These are phyloP conservation scores for Solanum pimpinellifolium DNA, from an alignment of 257 asterid genomes.

Conservation along the genomic window DNA sequence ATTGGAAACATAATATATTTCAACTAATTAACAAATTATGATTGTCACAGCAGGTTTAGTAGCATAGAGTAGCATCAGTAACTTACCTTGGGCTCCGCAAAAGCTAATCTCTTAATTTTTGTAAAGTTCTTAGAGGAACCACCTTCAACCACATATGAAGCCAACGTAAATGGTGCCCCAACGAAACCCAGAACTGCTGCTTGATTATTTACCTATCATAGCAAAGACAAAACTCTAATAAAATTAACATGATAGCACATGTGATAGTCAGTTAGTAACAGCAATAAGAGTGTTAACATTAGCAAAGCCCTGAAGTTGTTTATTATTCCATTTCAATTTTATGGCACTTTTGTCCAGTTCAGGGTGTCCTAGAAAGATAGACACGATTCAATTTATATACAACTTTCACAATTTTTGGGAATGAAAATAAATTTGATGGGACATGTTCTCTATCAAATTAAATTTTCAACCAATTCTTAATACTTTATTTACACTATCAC, in stretches of 20 bases:
- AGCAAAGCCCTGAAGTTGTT: not conserved
- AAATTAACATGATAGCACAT: not conserved
- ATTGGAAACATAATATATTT: not conserved
- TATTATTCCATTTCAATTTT: not conserved
- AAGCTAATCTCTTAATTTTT: slow-evolving; percentile 80
- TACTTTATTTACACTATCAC: not conserved
- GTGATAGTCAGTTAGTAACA: not conserved
- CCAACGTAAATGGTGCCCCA: slow-evolving; percentile 97
- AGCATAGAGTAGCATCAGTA: not conserved
- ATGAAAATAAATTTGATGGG: not conserved
- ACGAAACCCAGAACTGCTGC: slow-evolving; percentile 99
- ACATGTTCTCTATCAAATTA: not conserved
- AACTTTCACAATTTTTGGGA: not conserved
- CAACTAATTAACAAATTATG: not conserved
- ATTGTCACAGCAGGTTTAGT: not conserved
- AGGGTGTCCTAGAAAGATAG: not conserved
- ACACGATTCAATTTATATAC: not conserved
- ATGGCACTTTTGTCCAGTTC: not conserved
- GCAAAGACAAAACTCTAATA: not conserved
- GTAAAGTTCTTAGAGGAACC: slow-evolving; percentile 97
- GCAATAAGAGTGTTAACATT: not conserved
- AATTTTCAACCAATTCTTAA: not conserved
- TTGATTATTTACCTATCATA: slow-evolving; percentile 65
- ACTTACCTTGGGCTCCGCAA: slow-evolving; percentile 86
- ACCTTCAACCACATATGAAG: slow-evolving; percentile 94